These are phyloP conservation scores for Boletus subcaerulescens DNA, from an alignment of 768 basidiomycete genomes.

Conservation along the genomic window DNA sequence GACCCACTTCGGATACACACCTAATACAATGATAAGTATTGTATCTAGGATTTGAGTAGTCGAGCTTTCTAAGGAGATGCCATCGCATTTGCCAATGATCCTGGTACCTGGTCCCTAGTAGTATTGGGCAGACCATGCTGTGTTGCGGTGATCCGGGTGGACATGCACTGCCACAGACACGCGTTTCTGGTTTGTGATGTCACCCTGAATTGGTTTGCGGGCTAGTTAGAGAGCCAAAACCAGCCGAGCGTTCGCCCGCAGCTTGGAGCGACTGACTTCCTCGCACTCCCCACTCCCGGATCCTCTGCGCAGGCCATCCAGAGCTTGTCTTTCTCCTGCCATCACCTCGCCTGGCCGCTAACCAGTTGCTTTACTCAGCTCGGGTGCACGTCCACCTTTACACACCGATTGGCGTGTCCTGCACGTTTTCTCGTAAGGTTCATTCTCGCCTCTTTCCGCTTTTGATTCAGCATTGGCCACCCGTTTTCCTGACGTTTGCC, in stretches of 20 bases:
- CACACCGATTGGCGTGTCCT: conserved; percentile 27
- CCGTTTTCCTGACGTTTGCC: conserved; percentile 40
- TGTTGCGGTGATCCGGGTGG: conserved; percentile 8
- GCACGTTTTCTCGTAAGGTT: conserved; percentile 33
- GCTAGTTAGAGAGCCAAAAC: not conserved
- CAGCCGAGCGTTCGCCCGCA: conserved; percentile 9
- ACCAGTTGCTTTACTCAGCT: conserved; percentile 11
- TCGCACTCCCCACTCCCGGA: not conserved
- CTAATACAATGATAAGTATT: no score
- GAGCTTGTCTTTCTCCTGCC: not conserved
- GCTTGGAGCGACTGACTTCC: conserved; percentile 9
- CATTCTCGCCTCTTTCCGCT: conserved; percentile 26
- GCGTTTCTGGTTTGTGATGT: conserved; percentile 26
- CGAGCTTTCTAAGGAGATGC: not conserved
- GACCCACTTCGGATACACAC: no score
- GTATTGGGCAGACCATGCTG: not conserved
- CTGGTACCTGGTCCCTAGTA: not conserved
- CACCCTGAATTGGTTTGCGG: conserved; percentile 18
- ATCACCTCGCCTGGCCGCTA: conserved; percentile 5
- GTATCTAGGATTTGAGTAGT: no score
- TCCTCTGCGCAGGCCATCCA: conserved; percentile 12
- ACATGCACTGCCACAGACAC: conserved; percentile 24
- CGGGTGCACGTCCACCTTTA: conserved; percentile 10
- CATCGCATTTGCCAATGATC: not conserved
- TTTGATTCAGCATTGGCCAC: conserved; percentile 30